Evolutionary conservation across 2,329 filamentous ascomycete genomes (phyloP).

Genomic region (Aspergillus sp.): DNA sequence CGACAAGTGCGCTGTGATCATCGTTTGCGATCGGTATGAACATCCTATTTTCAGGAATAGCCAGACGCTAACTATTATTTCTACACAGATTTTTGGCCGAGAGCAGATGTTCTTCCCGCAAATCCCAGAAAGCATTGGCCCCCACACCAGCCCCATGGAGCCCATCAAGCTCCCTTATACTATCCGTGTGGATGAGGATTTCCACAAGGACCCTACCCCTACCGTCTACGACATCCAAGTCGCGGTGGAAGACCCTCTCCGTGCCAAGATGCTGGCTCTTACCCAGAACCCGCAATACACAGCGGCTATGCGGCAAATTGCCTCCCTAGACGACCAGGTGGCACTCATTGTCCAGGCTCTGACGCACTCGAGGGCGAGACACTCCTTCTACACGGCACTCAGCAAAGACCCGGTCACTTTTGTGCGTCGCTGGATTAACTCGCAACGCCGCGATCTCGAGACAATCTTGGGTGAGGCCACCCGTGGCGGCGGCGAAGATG

Average conservation of each 20-base stretch:
- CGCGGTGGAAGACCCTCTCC: slow-evolving; percentile 75
- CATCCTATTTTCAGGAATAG: background rate
- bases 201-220: slow-evolving; percentile 67
- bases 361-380: slow-evolving; percentile 79
- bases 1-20: slow-evolving; percentile 88
- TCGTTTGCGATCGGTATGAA: slow-evolving; percentile 65
- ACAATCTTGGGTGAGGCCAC: slow-evolving; percentile 79
- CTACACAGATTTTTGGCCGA: slow-evolving; percentile 61
- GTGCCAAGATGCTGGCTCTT: slow-evolving; percentile 60
- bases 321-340: slow-evolving; percentile 76
- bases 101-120: slow-evolving; percentile 81
- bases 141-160: slow-evolving; percentile 72
- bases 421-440: slow-evolving; percentile 80
- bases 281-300: slow-evolving; percentile 67
- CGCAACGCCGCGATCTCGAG: slow-evolving; percentile 85
- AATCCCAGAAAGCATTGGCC: slow-evolving; percentile 72
- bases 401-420: slow-evolving; percentile 79
- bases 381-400: slow-evolving; percentile 77
- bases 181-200: slow-evolving; percentile 83
- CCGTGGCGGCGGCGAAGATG: slow-evolving; percentile 53
- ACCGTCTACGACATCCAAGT: slow-evolving; percentile 91
- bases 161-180: slow-evolving; percentile 86
- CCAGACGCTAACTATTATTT: background rate
- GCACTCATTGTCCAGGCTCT: slow-evolving; percentile 79
- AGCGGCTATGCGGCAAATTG: slow-evolving; percentile 69